Evolutionary conservation across 2,329 filamentous ascomycete genomes (phyloP).

Genomic region (Colletotrichum salicis): DNA sequence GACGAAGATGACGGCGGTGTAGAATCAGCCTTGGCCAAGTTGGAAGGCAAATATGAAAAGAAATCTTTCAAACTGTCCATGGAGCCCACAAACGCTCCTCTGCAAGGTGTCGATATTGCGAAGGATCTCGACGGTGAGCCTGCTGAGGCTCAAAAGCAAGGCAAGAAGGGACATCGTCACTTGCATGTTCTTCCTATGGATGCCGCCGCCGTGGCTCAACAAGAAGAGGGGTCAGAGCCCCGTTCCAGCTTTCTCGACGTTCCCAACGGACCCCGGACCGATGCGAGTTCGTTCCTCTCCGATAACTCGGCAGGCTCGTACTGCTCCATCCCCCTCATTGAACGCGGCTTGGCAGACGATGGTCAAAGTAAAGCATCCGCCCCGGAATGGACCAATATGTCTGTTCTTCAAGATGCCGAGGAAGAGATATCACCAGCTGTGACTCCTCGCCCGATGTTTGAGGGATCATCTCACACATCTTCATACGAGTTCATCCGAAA

Average conservation of each 20-base stretch:
- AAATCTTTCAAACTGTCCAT: conserved; percentile 55
- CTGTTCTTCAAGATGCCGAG: conserved; percentile 62
- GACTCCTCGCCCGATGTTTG: conserved; percentile 37
- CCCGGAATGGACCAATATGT: conserved; percentile 65
- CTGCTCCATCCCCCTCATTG: conserved; percentile 79
- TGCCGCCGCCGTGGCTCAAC: conserved; percentile 45
- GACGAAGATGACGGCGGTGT: conserved; percentile 87
- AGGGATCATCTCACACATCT: conserved; percentile 8
- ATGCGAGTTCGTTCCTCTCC: conserved; percentile 61
- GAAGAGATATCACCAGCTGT: conserved; percentile 42
- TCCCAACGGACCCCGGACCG: conserved; percentile 44
- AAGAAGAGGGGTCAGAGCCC: conserved; percentile 34
- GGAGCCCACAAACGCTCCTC: conserved; percentile 45
- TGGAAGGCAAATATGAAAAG: conserved; percentile 86
- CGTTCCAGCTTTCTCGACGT: conserved; percentile 41
- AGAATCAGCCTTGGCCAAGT: conserved; percentile 89
- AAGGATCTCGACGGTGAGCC: conserved; percentile 34
- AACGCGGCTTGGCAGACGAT: conserved; percentile 70
- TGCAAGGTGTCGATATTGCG: conserved; percentile 13
- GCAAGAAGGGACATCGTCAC: conserved; percentile 58
- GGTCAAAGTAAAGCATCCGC: conserved; percentile 53
- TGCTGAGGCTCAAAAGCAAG: conserved; percentile 44
- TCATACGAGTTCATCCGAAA: conserved; percentile 67
- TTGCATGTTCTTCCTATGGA: conserved; percentile 52
- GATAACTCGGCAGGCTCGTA: conserved; percentile 79